Base-by-base conservation (phyloP, 768 basidiomycete species). In the Hortiboletus flavorubellus region DNA sequence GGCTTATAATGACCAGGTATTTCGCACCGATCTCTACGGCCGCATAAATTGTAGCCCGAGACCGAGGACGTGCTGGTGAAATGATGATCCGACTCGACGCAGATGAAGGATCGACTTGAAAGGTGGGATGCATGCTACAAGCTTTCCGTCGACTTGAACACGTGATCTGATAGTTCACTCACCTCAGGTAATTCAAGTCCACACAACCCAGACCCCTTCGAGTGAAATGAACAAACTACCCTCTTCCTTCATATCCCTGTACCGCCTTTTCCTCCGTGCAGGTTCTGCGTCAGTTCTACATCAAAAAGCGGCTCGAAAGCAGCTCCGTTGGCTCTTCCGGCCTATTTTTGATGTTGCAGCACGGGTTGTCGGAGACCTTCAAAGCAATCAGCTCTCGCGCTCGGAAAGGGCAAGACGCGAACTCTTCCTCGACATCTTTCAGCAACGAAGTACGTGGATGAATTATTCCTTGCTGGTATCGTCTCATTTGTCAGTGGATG, bases 211-310 rank as follows among this genome's bases (percentile, higher is more conserved):
- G 21, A 21, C 21, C 21, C 21, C 2, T 21, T 21, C 21, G 26
- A 18, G 4, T 10, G n/a, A 12, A 15, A 64, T 67, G 67, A 21
- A 6, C 29, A 31, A 5, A 8, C 61, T 76, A 15, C 73, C 75
- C 0, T 38, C 70, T 7, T 62, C 67, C 15, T 80, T 87, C 59
- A 82, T 67, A 11, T 83, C 83, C 55, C 63, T 85, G 2, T 87
- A 87, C 59, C 78, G 86, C 15, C 73, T 88, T 6, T 76, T 82
- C 59, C 70, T 87, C 31, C 77, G 85, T 37, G 75, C 81, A 21
- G 72, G 72, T 21, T 80, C 83, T 18, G 80, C 83, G 11, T 75
- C 85, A 2, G 84, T 86, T 18, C 72, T 87, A 10, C 78, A 85
- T 55, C 76, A 85, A 29, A 66, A 64, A 8, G 58, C 60, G 8